Base-by-base conservation (phyloP, 306 rosid species). In the Prosopis cineraria region DNA sequence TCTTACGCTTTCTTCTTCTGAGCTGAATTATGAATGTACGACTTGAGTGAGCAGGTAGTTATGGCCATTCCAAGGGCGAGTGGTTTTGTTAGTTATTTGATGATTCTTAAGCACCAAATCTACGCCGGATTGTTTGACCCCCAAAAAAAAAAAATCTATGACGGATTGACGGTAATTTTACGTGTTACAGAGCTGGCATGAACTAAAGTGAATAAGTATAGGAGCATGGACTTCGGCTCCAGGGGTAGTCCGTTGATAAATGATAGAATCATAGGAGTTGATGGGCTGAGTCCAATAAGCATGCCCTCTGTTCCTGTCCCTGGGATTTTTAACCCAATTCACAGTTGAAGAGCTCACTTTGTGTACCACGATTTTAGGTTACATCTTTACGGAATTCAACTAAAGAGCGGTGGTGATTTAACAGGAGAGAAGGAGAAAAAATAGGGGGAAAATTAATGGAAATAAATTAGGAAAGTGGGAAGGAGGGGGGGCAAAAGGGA, bases 391-490 rank as follows among this genome's bases (percentile, higher is more conserved):
- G 9, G 5, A 22, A 24, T 22, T 3, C 25, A 13, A 8, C 3
- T 56, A 56, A 56, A 56, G 58, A 50, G 58, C 58, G n/a, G 27
- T n/a, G 59, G 7, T 52, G 62, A 55, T 20, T 55, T 8, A 55
- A 20, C 10, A 14, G 14, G 24, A 55, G 30, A 22, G 31, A 7
- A 24, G 14, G 10, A 24, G 14, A 20, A 55, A 55, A 33, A 12
- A n/a, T n/a, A n/a, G n/a, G n/a, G n/a, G n/a, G n/a, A n/a, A n/a
- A n/a, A n/a, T n/a, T 22, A 66, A 36, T 2, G 20, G 39, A 39
- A 50, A 7, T 29, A 53, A 70, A 40, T 64, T 20, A 81, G 63
- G 81, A 40, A 63, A 65, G 29, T 80, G 84, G 80, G 77, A 76
- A 67, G 63, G 84, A 84, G n/a, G n/a, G 79, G 0, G 8, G 40